Evolutionary conservation across 2,329 filamentous ascomycete species (phyloP), one percentile per base, ranked within the genome.

Genomic region (Ophiostoma himal-ulmi): DNA sequence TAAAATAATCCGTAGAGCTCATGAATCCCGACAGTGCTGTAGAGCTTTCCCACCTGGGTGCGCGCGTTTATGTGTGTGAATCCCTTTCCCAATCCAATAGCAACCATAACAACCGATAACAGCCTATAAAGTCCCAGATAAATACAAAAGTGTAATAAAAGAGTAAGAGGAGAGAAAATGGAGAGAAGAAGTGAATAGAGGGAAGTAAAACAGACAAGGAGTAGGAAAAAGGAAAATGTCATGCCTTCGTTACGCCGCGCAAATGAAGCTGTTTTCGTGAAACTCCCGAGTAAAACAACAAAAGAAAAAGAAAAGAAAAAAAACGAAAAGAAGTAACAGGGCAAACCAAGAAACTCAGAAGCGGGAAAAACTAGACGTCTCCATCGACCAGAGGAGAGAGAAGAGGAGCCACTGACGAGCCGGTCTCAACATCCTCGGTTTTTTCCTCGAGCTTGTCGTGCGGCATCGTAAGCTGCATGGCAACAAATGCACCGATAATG

Each of bases 381-480:
- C 54, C 66, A 10, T 22, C 66, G 22, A 36, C 26, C 5, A 62
- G 17, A 26, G 68, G 52, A 6, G 57, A 22, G 17, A 57, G 62
- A 4, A 62, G 57, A 10, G 26, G 57, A 26, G 13, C n/a, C 14
- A 36, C 57, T 2, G 60, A 41, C 17, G 69, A 36, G 7, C 62
- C 64, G 0, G 68, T 44, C 72, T 84, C 83, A 65, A 82, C 81
- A 26, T 80, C 79, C 17, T 75, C 77, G 54, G 76, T 76, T 72
- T 77, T 81, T 70, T 82, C 79, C 68, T 83, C 80, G 69, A 81
- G 30, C 20, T 79, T 79, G 14, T 78, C 82, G 37, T 83, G 81
- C 17, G 85, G 83, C 76, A 94, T 91, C 48, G 88, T 88, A 80
- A 97, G 91, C 77, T 88, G 88, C 72, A 93, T 83, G 78, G 91